A percentile compares a stretch with the other conserved stretches of the same genome.
These are phyloP conservation scores for Ophiostoma sp. DNA, from an alignment of 2,329 filamentous ascomycete species.

Conservation along the genomic window DNA sequence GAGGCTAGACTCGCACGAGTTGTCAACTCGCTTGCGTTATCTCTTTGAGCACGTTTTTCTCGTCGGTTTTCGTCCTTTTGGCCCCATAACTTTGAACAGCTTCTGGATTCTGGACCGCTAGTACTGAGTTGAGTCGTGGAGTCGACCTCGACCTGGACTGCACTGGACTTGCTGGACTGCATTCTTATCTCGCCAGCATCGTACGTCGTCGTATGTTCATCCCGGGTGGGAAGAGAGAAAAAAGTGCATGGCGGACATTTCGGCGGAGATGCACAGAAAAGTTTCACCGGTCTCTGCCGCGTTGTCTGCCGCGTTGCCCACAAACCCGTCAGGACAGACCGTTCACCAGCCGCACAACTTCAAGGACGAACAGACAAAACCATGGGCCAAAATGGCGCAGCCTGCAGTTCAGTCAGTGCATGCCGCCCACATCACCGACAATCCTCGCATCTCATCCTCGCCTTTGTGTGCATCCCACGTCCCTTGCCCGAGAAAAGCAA, in stretches of 20 bases:
- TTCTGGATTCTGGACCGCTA: neutral
- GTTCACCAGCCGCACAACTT: neutral
- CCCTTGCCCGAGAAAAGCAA: neutral
- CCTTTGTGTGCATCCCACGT: neutral
- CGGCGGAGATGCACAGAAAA: neutral
- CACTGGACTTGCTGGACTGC: no score
- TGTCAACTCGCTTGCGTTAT: neutral
- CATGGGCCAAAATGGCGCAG: neutral
- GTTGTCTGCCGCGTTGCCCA: neutral
- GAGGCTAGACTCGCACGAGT: neutral
- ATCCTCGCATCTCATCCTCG: neutral
- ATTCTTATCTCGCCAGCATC: neutral
- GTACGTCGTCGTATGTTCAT: neutral
- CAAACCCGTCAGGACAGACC: neutral
- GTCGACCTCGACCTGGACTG: no score
- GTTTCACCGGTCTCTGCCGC: conserved; percentile 16
- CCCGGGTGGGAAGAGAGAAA: neutral
- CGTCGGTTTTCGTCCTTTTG: neutral
- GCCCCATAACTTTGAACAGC: neutral
- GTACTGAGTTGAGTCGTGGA: no score
- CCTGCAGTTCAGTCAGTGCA: neutral
- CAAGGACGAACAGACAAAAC: neutral
- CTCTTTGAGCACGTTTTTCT: conserved; percentile 6
- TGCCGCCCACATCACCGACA: neutral
- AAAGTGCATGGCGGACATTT: neutral